Evolutionary conservation across 176 grass and related monocot genomes (phyloP).

Genomic region (Oryza brachyantha): DNA sequence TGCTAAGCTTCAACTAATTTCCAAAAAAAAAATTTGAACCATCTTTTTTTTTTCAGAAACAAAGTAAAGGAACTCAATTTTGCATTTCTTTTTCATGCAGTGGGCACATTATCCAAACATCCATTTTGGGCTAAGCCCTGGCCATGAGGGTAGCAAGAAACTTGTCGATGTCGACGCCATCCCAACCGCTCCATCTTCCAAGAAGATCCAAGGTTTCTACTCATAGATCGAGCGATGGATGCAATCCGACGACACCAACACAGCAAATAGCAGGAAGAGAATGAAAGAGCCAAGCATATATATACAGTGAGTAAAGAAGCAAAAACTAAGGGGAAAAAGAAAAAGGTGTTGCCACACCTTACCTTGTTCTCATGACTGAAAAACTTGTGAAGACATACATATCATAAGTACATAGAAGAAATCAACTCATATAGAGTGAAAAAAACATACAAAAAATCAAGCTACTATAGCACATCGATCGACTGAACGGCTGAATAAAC

Average conservation of each 20-base stretch:
- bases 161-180: conserved; percentile 37
- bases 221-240: conserved; percentile 19
- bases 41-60: not conserved
- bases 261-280: not conserved
- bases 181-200: conserved; percentile 14
- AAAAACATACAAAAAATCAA: conserved; percentile 18
- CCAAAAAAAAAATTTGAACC: not conserved
- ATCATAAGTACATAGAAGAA: conserved; percentile 30
- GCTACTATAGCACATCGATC: conserved; percentile 9
- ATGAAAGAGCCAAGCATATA: not conserved
- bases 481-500: conserved; percentile 22
- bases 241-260: not conserved
- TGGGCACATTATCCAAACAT: conserved; percentile 96
- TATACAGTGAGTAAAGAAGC: not conserved
- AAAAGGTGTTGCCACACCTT: not conserved
- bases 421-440: not conserved
- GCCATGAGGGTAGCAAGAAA: conserved; percentile 49
- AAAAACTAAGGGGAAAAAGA: not conserved
- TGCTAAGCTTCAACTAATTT: not conserved
- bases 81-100: conserved; percentile 30
- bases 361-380: not conserved
- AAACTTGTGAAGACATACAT: conserved; percentile 10
- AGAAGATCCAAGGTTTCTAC: conserved; percentile 77
- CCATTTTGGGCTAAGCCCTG: conserved; percentile 61
- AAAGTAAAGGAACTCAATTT: not conserved